Percentiles rank a stretch among this genome's conserved stretches.
phyloP scores from a whole-genome alignment of 306 rosid species.

The Medicago arabica region DNA sequence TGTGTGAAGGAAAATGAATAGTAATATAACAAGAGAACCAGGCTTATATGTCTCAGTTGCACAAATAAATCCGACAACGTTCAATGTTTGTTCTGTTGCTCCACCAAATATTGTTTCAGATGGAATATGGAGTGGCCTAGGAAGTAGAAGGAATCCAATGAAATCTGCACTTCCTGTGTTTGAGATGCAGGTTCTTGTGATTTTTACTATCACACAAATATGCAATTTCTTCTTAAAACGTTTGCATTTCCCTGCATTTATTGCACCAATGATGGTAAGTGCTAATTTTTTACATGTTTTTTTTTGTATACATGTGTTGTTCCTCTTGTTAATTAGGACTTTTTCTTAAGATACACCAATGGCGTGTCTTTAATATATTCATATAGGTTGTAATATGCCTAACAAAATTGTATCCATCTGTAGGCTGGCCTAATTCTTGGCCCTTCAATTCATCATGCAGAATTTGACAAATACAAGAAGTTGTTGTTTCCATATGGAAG shows the following conservation, averaged over 20 bases:
- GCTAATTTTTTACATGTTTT: not conserved
- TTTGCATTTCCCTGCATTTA: constrained; percentile 50
- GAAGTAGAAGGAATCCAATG: constrained; percentile 9
- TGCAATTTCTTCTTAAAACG: constrained; percentile 49
- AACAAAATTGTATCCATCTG: constrained; percentile 7
- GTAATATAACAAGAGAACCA: too few relatives aligned
- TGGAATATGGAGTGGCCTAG: constrained; percentile 44
- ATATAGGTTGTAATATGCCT: not conserved
- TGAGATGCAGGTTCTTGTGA: constrained; percentile 50
- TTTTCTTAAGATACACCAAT: too few relatives aligned
- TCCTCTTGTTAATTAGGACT: too few relatives aligned
- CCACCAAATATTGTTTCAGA: constrained; percentile 49
- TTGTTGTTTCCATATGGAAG: constrained; percentile 43
- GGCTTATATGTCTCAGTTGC: too few relatives aligned
- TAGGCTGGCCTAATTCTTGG: constrained; percentile 64
- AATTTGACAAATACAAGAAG: not conserved
- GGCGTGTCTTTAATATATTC: too few relatives aligned
- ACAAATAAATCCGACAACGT: not conserved
- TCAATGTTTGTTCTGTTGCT: constrained; percentile 16
- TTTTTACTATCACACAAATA: constrained; percentile 48
- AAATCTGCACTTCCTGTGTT: constrained; percentile 46
- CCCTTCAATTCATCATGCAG: constrained; percentile 31
- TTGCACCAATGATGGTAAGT: constrained; percentile 59
- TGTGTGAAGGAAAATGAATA: constrained; percentile 17
- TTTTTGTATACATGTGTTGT: too few relatives aligned